Conservation (phyloP, 2,329 filamentous ascomycete genomes). For the Penicillium sp. region DNA sequence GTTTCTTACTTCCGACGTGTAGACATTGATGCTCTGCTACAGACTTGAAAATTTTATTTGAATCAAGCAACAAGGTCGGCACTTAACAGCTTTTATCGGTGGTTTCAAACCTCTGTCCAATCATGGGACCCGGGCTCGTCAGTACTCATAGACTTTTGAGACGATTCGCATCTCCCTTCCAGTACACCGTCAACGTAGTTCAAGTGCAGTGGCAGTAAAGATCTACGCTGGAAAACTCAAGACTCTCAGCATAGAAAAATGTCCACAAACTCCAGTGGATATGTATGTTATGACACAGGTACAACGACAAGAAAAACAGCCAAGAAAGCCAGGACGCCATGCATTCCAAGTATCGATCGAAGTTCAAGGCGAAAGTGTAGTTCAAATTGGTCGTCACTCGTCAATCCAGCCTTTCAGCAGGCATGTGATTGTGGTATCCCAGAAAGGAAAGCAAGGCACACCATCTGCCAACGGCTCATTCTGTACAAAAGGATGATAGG, state of each 20-base stretch:
- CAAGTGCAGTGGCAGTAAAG: background rate
- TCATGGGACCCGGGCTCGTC: no score
- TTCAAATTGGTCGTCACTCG: conserved; percentile 22
- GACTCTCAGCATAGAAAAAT: background rate
- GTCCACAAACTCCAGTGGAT: conserved; percentile 2
- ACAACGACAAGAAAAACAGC: conserved; percentile 19
- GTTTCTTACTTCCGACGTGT: conserved; percentile 49
- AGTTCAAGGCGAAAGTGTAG: conserved; percentile 12
- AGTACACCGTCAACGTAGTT: background rate
- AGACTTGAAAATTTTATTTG: conserved; percentile 19
- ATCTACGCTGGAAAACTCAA: background rate
- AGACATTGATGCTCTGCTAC: conserved; percentile 43
- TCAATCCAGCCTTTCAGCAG: conserved; percentile 15
- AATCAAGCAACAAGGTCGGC: no score
- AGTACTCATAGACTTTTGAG: no score
- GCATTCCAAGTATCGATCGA: conserved; percentile 13
- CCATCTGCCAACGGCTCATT: background rate
- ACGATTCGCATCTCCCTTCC: no score
- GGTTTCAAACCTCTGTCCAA: conserved; percentile 1
- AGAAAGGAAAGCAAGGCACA: background rate
- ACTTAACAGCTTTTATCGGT: no score
- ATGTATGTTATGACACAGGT: conserved; percentile 17
- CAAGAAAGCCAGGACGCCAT: conserved; percentile 21
- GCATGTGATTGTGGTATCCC: background rate
- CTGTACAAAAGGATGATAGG: conserved; percentile 5